Conservation (phyloP, 2,329 filamentous ascomycete genomes). For the Immersiporthe knoxdaviesiana region DNA sequence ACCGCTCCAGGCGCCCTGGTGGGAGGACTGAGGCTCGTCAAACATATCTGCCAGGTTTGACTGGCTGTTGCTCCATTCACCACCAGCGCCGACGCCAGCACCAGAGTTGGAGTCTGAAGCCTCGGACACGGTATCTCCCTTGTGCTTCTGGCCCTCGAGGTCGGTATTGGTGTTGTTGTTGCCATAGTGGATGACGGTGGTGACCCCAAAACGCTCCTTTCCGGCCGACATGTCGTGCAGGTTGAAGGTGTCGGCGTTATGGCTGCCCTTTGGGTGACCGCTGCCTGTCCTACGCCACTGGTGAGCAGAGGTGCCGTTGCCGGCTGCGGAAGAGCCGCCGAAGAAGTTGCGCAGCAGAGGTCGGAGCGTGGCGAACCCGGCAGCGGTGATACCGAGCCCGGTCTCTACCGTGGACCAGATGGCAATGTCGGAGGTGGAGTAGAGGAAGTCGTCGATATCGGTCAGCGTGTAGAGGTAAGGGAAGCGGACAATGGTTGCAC, state of each 20-base stretch:
- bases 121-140: background rate
- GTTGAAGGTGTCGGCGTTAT: background rate
- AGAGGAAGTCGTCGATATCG: conserved; percentile 15
- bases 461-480: conserved; percentile 9
- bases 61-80: conserved; percentile 2
- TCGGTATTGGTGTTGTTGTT: background rate
- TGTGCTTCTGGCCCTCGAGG: conserved; percentile 5
- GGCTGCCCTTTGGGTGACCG: background rate
- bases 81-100: background rate
- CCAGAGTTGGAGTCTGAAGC: background rate
- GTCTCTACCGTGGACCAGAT: conserved; percentile 22
- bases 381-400: conserved; percentile 17
- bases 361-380: conserved; percentile 15
- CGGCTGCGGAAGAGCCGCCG: background rate
- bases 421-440: conserved; percentile 17
- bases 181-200: background rate
- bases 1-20: background rate
- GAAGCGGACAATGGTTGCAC: conserved; percentile 10
- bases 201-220: background rate
- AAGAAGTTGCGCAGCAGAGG: conserved; percentile 8
- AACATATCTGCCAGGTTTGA: conserved; percentile 4
- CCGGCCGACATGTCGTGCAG: background rate
- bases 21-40: background rate
- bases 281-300: conserved; percentile 6
- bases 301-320: background rate